phyloP scores from a whole-genome alignment of 2,329 filamentous ascomycete species.

The Stenocarpella maydis region DNA sequence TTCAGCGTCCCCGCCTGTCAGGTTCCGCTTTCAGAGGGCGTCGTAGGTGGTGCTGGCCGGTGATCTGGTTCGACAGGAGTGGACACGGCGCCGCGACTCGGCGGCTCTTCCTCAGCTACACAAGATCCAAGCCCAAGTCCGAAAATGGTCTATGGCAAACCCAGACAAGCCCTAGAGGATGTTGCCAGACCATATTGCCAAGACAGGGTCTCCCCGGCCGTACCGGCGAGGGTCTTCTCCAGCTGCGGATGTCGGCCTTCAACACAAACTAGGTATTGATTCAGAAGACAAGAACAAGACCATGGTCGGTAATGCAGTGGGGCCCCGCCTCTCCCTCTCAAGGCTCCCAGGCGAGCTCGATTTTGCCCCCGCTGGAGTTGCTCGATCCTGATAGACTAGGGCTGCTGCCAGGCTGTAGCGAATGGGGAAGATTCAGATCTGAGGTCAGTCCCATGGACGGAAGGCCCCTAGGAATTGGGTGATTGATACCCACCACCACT shows the following conservation, averaged over 20 bases:
- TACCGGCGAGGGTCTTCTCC: not conserved
- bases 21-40: too few species aligned
- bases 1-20: too few species aligned
- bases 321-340: not conserved
- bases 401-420: not conserved
- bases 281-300: not conserved
- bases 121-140: too few species aligned
- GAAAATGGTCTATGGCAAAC: too few species aligned
- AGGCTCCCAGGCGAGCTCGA: not conserved
- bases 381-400: not conserved
- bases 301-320: not conserved
- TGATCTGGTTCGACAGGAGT: too few species aligned
- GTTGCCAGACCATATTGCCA: too few species aligned
- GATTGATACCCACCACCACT: not conserved
- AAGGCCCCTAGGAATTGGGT: not conserved
- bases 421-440: not conserved
- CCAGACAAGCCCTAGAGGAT: too few species aligned
- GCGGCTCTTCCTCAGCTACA: too few species aligned
- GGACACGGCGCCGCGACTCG: too few species aligned
- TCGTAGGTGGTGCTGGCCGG: too few species aligned
- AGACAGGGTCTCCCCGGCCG: not conserved
- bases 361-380: not conserved
- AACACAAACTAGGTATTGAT: not conserved
- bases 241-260: slow-evolving; percentile 4
- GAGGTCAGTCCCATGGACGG: not conserved